These are phyloP conservation scores for Hygrophorus russula DNA, from an alignment of 768 basidiomycete species.

Conservation along the genomic window DNA sequence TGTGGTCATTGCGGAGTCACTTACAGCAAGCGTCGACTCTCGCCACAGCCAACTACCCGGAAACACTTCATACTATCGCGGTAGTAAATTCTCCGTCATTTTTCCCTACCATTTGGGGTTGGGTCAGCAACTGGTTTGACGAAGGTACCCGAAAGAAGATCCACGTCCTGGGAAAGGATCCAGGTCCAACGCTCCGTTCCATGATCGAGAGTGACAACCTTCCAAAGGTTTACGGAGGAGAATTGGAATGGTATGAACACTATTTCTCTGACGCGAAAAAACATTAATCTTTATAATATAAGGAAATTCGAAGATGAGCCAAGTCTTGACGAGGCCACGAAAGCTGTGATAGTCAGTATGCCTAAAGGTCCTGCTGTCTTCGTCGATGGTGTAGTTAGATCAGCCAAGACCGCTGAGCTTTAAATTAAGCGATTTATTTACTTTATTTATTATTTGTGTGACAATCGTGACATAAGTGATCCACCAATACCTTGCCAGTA, in stretches of 20 bases:
- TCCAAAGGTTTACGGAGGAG: slow-evolving; percentile 65
- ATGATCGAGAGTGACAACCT: slow-evolving; percentile 37
- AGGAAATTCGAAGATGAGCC: slow-evolving; percentile 51
- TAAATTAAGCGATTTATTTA: too few relatives aligned
- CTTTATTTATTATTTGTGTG: too few relatives aligned
- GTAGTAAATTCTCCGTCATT: slow-evolving; percentile 75
- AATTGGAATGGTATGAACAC: slow-evolving; percentile 42
- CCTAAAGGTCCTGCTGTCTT: slow-evolving; percentile 48
- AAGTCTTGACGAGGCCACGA: slow-evolving; percentile 44
- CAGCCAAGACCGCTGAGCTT: too few relatives aligned
- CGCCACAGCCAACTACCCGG: slow-evolving; percentile 75
- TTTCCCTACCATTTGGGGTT: slow-evolving; percentile 76
- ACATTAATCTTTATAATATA: too few relatives aligned
- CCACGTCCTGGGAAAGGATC: slow-evolving; percentile 55
- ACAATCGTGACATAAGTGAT: too few relatives aligned
- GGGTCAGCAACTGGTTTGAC: slow-evolving; percentile 82
- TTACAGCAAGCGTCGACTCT: slow-evolving; percentile 66
- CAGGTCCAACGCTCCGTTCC: slow-evolving; percentile 36
- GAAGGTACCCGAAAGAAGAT: slow-evolving; percentile 71
- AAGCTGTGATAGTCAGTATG: slow-evolving; percentile 32
- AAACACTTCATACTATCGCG: slow-evolving; percentile 56
- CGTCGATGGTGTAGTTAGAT: slow-evolving; percentile 27
- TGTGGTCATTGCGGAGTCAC: slow-evolving; percentile 64
- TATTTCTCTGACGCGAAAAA: too few relatives aligned
- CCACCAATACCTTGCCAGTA: too few relatives aligned